Base-by-base conservation (phyloP, 2,329 filamentous ascomycete genomes). In the Aspergillus tubingensis region DNA sequence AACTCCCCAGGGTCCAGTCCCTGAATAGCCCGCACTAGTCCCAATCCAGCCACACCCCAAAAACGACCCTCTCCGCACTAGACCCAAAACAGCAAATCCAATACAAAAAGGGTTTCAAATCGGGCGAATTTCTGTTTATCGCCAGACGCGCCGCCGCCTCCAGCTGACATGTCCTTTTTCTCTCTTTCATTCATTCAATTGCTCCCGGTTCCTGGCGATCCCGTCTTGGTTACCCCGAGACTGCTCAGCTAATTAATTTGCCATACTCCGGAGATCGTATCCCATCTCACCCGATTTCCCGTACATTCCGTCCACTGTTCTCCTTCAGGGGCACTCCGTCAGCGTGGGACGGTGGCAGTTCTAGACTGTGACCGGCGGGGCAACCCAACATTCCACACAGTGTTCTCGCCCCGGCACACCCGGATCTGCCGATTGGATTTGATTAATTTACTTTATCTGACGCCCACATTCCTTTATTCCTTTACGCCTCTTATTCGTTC, bases 401-500 rank as follows among this genome's bases (percentile, higher is more conserved):
- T 51, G 15, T 30, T 32, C 50, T 38, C 50, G 27, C 50, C 2
- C 51, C 51, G 50, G 50, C 1, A 17, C 3, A 7, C n/a, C 50
- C 50, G 50, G 32, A 25, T 32, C 50, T 53, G 39, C 39, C 50
- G 38, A 41, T 25, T 38, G 19, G 13, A 53, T 23, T 38, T 21
- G 13, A 53, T 23, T 41, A 44, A 44, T 23, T 23, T 44, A 23
- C 51, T 17, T 21, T 32, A 7, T 23, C 30, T 32, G 30, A 17
- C 32, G 17, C 50, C 53, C 53, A 47, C 53, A 47, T 47, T 55
- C 53, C 23, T 21, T 47, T 19, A 11, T 30, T 30, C 19, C 4
- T 25, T 44, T n/a, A 38, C 23, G 19, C 38, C 15, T 36, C 32
- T 36, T 36, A 36, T 43, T 21, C 38, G 23, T 62, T 63, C 47